Conservation (phyloP, 1,284 basidiomycete genomes). For the Cryptococcus sp. region DNA sequence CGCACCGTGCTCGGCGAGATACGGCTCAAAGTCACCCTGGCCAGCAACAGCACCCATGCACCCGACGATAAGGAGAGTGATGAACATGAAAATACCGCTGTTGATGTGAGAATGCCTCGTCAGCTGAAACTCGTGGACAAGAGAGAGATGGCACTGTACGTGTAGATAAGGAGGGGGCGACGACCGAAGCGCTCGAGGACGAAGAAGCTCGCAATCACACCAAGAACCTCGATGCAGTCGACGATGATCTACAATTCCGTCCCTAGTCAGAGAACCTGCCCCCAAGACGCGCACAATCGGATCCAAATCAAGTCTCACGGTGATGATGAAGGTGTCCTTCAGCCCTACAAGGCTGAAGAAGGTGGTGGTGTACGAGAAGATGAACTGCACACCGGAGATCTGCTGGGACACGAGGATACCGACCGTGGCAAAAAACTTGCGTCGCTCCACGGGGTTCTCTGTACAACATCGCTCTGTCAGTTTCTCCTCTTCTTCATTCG, state of each 20-base stretch:
- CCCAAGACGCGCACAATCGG: neutral
- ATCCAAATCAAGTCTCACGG: conserved; percentile 27
- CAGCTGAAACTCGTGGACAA: neutral
- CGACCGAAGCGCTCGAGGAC: conserved; percentile 53
- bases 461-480: neutral
- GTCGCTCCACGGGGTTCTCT: conserved; percentile 42
- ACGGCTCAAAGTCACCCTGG: conserved; percentile 28
- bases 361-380: conserved; percentile 48
- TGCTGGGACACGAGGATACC: conserved; percentile 51
- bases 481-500: conserved; percentile 2
- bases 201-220: conserved; percentile 48
- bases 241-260: conserved; percentile 32
- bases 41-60: conserved; percentile 43
- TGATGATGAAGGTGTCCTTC: conserved; percentile 50
- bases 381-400: conserved; percentile 45
- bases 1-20: conserved; percentile 25
- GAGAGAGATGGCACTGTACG: conserved; percentile 15
- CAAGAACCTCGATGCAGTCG: conserved; percentile 50
- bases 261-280: neutral
- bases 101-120: neutral
- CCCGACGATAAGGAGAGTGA: conserved; percentile 49
- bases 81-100: conserved; percentile 49
- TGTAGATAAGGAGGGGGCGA: conserved; percentile 49
- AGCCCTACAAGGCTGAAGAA: conserved; percentile 47
- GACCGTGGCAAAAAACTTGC: conserved; percentile 49